Evolutionary conservation across 2,329 filamentous ascomycete genomes (phyloP), one percentile per base, ranked within the genome.

Genomic region (Beauveria sp.): DNA sequence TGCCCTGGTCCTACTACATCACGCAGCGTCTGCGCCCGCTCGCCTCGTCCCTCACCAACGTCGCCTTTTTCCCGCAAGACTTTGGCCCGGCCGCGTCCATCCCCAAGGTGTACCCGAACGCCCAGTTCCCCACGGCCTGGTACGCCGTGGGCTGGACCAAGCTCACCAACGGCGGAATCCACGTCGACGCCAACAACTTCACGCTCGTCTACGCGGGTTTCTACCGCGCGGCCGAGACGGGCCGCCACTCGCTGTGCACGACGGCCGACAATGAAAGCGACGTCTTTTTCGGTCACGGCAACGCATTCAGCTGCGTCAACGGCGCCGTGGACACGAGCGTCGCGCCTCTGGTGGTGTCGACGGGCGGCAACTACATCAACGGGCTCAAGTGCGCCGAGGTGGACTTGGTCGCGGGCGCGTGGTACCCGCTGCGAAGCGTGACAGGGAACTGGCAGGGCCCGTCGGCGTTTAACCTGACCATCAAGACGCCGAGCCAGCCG

Each of bases 141-240:
- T 66, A 67, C 50, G 62, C 53, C 18, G 38, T 62, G 18, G 62
- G 57, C 53, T 63, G 59, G 62, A 55, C 38, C 5, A 62, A 60
- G 40, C 47, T 54, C 2, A 61, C 65, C 14, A 62, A 63, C 3
- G 65, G 65, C 30, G 65, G 66, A 1, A 64, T 68, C 49, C 52
- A 43, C 10, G 64, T 68, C 1, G 65, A 68, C 47, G 67, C 46
- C 57, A 68, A 68, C 62, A 68, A 65, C 65, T 68, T 67, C 56
- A 68, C 67, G 1, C 59, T 68, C 14, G 66, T 68, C 0, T 68
- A 67, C 50, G 26, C 63, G 0, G 67, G 67, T 1, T 68, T 66
- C 52, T 65, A 64, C 50, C 58, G 46, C 1, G 64, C 65, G 14
- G 60, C 63, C 9, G 52, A 54, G 24, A 67, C 65, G 2, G 64